Conservation (phyloP, 2,329 filamentous ascomycete genomes). For the Calonectria pteridis region DNA sequence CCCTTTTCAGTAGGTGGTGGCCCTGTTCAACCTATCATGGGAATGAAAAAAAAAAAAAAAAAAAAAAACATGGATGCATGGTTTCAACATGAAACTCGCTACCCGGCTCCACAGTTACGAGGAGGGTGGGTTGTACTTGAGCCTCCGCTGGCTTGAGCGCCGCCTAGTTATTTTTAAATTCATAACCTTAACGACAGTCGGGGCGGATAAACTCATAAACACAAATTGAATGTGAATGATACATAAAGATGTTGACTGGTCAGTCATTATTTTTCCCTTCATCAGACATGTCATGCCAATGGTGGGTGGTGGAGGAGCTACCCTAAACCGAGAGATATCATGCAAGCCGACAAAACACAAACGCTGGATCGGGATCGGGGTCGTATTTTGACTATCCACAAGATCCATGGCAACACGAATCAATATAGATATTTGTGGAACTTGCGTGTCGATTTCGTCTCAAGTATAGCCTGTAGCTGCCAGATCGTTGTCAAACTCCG, state of each 20-base stretch:
- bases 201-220: not conserved
- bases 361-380: too few species aligned
- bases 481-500: not conserved
- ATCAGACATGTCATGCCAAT: too few species aligned
- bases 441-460: not conserved
- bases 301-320: not conserved
- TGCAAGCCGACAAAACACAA: not conserved
- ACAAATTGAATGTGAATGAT: not conserved
- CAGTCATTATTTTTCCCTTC: not conserved
- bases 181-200: not conserved
- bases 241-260: not conserved
- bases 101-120: not conserved
- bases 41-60: not conserved
- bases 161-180: not conserved
- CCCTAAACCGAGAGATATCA: not conserved
- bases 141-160: not conserved
- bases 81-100: not conserved
- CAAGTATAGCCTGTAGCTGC: not conserved
- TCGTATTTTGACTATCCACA: not conserved
- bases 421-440: not conserved
- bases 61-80: not conserved
- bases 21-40: not conserved
- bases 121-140: not conserved
- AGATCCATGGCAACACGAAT: not conserved
- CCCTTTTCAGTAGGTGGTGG: not conserved